These are phyloP conservation scores for Colletotrichum gloeosporioides DNA, from an alignment of 2,329 filamentous ascomycete species.

Conservation along the genomic window DNA sequence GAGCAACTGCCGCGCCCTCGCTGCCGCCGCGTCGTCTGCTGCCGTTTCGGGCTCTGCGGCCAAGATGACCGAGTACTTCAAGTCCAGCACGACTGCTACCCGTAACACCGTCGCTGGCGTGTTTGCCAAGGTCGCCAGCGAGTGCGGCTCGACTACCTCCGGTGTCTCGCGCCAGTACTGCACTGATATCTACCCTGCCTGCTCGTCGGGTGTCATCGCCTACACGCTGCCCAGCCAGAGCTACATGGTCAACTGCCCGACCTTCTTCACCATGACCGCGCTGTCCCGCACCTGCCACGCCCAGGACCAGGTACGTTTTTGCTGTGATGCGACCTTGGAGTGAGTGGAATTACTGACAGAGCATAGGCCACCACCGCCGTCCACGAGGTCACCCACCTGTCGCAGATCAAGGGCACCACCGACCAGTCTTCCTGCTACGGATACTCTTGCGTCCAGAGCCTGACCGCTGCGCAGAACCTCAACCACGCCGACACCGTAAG, in stretches of 20 bases:
- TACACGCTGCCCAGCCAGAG: conserved; percentile 49
- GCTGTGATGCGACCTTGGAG: too few species aligned
- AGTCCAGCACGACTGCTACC: conserved; percentile 51
- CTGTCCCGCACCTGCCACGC: conserved; percentile 59
- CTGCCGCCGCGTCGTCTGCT: conserved; percentile 55
- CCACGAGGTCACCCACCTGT: conserved; percentile 70
- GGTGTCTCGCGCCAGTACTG: conserved; percentile 63
- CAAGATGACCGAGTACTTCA: conserved; percentile 69
- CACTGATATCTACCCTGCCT: conserved; percentile 59
- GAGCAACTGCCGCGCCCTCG: conserved; percentile 57
- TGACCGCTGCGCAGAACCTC: conserved; percentile 57
- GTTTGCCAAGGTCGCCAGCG: conserved; percentile 53
- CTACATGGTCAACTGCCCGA: conserved; percentile 66
- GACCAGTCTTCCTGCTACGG: conserved; percentile 62
- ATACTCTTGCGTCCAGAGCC: conserved; percentile 53
- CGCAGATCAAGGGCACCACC: conserved; percentile 60
- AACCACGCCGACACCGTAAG: conserved; percentile 66
- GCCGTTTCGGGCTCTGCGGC: conserved; percentile 52
- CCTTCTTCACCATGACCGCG: conserved; percentile 63
- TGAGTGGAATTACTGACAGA: background rate
- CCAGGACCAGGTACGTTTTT: conserved; percentile 69
- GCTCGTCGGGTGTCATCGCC: conserved; percentile 34
- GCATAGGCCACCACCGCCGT: conserved; percentile 56
- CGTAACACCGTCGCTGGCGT: conserved; percentile 58
- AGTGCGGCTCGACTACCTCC: conserved; percentile 56